Conservation (phyloP, 306 rosid genomes). For the Crataegus laevigata region DNA sequence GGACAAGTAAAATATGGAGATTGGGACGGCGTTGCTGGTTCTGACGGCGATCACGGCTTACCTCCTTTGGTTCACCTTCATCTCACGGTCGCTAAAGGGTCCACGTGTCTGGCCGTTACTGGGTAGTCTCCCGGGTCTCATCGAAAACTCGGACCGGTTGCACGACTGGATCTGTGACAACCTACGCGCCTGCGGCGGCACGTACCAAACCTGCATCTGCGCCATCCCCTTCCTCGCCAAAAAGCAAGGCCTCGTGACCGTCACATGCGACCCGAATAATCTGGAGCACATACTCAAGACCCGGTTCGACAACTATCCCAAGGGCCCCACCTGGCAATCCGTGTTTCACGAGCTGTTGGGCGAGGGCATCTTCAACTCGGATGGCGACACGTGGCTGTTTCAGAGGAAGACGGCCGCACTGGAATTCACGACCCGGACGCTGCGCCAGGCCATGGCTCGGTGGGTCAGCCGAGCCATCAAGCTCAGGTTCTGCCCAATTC, state of each 20-base stretch:
- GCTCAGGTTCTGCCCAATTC: constrained; percentile 56
- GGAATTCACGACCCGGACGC: constrained; percentile 78
- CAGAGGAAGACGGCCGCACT: constrained; percentile 88
- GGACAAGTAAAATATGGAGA: constrained; percentile 42
- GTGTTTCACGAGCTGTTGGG: constrained; percentile 89
- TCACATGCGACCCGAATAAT: constrained; percentile 91
- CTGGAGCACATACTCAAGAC: constrained; percentile 76
- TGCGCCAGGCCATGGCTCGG: constrained; percentile 93
- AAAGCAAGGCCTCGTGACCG: constrained; percentile 94
- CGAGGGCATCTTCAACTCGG: constrained; percentile 82
- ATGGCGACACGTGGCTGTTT: constrained; percentile 90
- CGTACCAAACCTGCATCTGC: constrained; percentile 97
- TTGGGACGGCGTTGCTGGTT: constrained; percentile 51
- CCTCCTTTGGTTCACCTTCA: constrained; percentile 75
- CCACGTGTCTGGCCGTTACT: constrained; percentile 88
- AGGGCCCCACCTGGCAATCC: constrained; percentile 91
- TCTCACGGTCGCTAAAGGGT: constrained; percentile 76
- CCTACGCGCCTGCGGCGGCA: constrained; percentile 89
- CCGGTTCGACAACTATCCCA: constrained; percentile 87
- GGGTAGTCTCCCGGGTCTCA: constrained; percentile 81
- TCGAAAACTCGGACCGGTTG: constrained; percentile 75
- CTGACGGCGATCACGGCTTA: constrained; percentile 70
- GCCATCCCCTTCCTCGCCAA: constrained; percentile 77
- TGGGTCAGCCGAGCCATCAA: constrained; percentile 92
- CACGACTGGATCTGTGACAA: constrained; percentile 95